Base-by-base conservation (phyloP, 2,329 filamentous ascomycete species). In the Karstenula rhodostoma region DNA sequence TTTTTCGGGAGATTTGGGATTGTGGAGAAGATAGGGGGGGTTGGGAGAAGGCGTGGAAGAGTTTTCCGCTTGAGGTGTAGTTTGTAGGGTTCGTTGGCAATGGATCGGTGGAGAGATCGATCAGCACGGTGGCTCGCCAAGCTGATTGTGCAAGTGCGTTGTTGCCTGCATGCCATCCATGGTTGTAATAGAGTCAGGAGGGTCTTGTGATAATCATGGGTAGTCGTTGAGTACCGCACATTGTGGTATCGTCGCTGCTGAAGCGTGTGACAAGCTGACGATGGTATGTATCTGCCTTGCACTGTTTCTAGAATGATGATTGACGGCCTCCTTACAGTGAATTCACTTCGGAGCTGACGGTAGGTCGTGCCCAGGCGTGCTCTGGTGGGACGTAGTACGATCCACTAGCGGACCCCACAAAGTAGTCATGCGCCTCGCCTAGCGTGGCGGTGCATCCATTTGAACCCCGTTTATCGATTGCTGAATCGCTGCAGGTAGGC, bases 11-110 rank as follows among this genome's bases (percentile, higher is more conserved):
- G 29, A 58, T 67, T 51, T 68, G 64, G 64, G 56, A 62, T 33
- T 25, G 40, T 50, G 27, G 27, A 8, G 62, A 60, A 57, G 56
- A 67, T 40, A 65, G 57, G 42, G 59, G 60, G 49, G 42, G 55
- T 60, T 66, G 64, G 66, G 54, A 47, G 29, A 59, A 68, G 55
- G 64, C 62, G 47, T 68, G 63, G 63, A 48, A 74, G 73, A 69
- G 65, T 44, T 60, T 66, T 60, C 7, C 60, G 40, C 63, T 64
- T 9, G n/a, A 57, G 47, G 47, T 44, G 17, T 29, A 29, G 27
- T 4, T 4, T 4, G 27, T 4, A 29, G 27, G 27, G 27, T 4
- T 29, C 8, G 27, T 8, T 4, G 27, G 27, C n/a, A n/a, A 29
- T 29, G 27, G 27, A 29, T 29, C 4, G 8, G 27, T 29, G 27